Evolutionary conservation across 805 yeast genomes (phyloP).

Genomic region (Scheffersomyces coipomensis): DNA sequence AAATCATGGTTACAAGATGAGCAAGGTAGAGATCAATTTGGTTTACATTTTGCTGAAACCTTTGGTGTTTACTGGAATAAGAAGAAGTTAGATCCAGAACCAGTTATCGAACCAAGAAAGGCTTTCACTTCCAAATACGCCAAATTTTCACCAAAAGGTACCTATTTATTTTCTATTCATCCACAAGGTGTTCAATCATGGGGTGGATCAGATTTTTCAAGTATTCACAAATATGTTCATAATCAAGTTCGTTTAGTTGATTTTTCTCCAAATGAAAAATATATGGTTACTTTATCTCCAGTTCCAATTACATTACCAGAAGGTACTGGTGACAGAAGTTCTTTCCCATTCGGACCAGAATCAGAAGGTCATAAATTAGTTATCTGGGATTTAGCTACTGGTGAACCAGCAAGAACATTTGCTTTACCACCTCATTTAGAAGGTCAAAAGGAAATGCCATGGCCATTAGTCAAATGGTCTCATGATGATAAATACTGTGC

Average conservation of each 20-base stretch:
- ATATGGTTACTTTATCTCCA: constrained; percentile 85
- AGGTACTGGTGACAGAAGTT: constrained; percentile 58
- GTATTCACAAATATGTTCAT: constrained; percentile 77
- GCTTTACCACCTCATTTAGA: constrained; percentile 78
- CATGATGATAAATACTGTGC: constrained; percentile 90
- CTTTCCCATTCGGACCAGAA: constrained; percentile 80
- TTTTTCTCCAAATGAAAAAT: constrained; percentile 90
- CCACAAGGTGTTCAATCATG: constrained; percentile 94
- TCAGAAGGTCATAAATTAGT: constrained; percentile 92
- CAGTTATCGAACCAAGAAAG: constrained; percentile 72
- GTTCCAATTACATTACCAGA: constrained; percentile 72
- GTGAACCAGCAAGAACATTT: constrained; percentile 84
- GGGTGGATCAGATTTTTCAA: constrained; percentile 84
- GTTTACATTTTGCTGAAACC: constrained; percentile 72
- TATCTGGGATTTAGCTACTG: constrained; percentile 86
- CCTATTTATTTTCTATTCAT: constrained; percentile 81
- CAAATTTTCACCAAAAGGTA: constrained; percentile 91
- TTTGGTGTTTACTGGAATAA: constrained; percentile 89
- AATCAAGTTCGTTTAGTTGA: constrained; percentile 87
- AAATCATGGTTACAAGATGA: constrained; percentile 90
- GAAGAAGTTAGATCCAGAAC: constrained; percentile 69
- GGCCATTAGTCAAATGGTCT: constrained; percentile 98
- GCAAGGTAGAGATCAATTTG: constrained; percentile 86
- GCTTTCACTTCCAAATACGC: constrained; percentile 88
- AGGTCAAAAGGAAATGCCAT: constrained; percentile 68